A percentile compares a stretch with the other conserved stretches of the same genome.
phyloP scores from a whole-genome alignment of 2,329 filamentous ascomycete species.

The Tolypocladium sp. region DNA sequence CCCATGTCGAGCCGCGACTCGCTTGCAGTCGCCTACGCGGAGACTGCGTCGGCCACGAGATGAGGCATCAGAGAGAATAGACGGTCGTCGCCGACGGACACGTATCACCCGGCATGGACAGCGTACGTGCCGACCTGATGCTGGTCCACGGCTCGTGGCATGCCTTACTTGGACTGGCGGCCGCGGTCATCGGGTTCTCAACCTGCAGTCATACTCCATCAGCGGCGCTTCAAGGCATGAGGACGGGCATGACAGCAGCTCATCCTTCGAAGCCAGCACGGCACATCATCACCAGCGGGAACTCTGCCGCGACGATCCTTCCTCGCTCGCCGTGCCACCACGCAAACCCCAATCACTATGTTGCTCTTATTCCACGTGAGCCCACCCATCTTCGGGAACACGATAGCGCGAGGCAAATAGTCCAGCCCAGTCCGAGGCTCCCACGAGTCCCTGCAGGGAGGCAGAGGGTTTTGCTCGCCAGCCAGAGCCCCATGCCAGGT shows the following conservation, averaged over 20 bases:
- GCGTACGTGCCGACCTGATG: neutral
- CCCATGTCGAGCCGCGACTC: neutral
- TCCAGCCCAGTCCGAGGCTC: neutral
- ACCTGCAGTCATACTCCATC: neutral
- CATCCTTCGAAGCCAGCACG: neutral
- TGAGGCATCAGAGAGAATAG: neutral
- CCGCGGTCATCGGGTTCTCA: neutral
- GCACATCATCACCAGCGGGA: neutral
- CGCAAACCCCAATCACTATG: neutral
- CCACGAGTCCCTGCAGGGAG: neutral
- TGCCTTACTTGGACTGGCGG: neutral
- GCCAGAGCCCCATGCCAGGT: neutral
- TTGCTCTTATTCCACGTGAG: neutral
- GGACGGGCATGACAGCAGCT: neutral
- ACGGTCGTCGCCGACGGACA: neutral
- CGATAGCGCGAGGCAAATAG: neutral
- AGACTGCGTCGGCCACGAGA: neutral
- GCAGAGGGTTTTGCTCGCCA: neutral
- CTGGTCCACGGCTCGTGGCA: neutral
- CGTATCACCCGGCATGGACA: neutral
- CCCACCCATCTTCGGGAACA: neutral
- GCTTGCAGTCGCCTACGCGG: neutral
- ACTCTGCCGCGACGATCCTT: neutral
- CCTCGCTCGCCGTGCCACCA: neutral
- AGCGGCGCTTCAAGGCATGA: neutral